phyloP scores from a whole-genome alignment of 139 green algal genomes.

The Tetraselmis striata region DNA sequence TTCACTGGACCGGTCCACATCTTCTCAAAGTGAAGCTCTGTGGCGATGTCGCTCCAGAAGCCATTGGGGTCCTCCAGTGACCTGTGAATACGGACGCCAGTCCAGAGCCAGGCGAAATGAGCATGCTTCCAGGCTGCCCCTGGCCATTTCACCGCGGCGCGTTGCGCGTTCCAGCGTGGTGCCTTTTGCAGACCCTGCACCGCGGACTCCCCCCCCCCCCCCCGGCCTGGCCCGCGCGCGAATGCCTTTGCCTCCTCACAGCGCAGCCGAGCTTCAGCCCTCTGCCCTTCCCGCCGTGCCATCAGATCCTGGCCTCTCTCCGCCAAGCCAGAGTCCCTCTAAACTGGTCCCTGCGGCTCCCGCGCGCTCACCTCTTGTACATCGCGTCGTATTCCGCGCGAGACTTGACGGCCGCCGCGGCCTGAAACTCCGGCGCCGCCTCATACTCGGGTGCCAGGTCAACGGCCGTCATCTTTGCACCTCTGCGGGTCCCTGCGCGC shows the following conservation, averaged over 20 bases:
- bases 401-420: neutral
- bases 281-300: no score
- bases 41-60: slow-evolving; percentile 87
- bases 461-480: neutral
- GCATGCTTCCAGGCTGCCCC: no score
- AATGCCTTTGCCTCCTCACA: neutral
- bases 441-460: neutral
- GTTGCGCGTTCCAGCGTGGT: no score
- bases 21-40: slow-evolving; percentile 85
- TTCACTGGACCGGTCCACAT: slow-evolving; percentile 46
- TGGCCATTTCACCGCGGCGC: no score
- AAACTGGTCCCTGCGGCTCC: no score
- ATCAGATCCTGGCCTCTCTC: no score
- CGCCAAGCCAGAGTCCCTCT: no score
- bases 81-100: no score
- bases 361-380: neutral
- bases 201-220: neutral
- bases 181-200: neutral
- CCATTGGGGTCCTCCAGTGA: neutral
- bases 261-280: neutral
- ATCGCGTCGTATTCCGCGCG: neutral
- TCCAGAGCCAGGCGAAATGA: no score
- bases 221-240: no score
- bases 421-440: neutral
- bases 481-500: no score